Base-by-base conservation (phyloP, 257 asterid species). In the Orobanche coerulescens region DNA sequence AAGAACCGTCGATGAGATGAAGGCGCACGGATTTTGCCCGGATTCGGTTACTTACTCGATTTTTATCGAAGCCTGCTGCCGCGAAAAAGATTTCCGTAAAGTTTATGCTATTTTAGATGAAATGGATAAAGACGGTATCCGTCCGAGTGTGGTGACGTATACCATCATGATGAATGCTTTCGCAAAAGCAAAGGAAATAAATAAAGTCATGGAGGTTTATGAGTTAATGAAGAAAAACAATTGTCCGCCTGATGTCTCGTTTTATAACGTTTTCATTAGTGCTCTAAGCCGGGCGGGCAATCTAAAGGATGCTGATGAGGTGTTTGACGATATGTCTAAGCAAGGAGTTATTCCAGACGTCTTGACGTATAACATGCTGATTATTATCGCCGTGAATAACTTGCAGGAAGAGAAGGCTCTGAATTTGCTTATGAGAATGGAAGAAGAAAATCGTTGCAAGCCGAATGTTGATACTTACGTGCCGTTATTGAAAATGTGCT, bases 401-500 rank as follows among this genome's bases (percentile, higher is more conserved):
- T 68, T 73, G 44, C 77, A 81, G 18, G 98, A 93, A 76, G 97
- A 84, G 81, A 88, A 85, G 66, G 94, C 98, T 36, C 76, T 89
- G 12, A 76, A 34, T 62, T 49, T 86, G 42, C 89, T 93, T 15
- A 49, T 62, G 74, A 69, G 58, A 63, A 84, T 93, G 98, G 96
- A 86, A 63, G 89, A 77, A 74, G 66, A 47, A 76, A 67, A 48
- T 53, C 36, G 13, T 13, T 75, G 84, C 70, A 83, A 81, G 79
- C 96, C 96, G n/a, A 80, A 88, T 69, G 61, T 72, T 25, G 52
- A 61, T 39, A 86, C 97, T 25, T 93, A 89, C 23, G 70, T 65
- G 0, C 98, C 97, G 2, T 63, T 93, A 53, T 37, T 93, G 76
- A 93, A 89, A 70, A 81, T 93, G 98, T 88, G 97, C 71, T 93